Evolutionary conservation across 371 early-diverging fungal species (phyloP).

Genomic region (Actinomortierella ambigua): DNA sequence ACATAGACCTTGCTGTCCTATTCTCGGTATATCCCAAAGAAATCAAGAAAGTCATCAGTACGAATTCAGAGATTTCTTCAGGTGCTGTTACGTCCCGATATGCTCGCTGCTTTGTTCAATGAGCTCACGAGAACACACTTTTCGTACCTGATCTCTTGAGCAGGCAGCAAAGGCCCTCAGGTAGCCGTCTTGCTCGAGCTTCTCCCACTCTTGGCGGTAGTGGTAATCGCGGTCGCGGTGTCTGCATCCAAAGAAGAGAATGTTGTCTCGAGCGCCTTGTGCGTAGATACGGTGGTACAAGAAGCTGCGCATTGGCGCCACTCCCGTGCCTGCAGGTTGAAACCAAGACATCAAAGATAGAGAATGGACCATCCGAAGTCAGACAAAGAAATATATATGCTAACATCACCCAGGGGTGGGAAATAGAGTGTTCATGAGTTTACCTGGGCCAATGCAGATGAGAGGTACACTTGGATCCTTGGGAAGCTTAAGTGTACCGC

Average conservation of each 20-base stretch:
- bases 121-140: too few species aligned
- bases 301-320: constrained; percentile 90
- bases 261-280: constrained; percentile 54
- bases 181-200: constrained; percentile 51
- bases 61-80: neutral
- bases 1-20: constrained; percentile 73
- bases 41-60: neutral
- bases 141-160: constrained; percentile 77
- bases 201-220: constrained; percentile 69
- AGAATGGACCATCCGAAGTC: neutral
- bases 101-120: too few species aligned
- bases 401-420: neutral
- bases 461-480: constrained; percentile 55
- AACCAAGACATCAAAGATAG: neutral
- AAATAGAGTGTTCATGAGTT: neutral
- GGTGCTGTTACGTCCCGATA: too few species aligned
- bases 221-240: constrained; percentile 71
- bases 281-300: constrained; percentile 67
- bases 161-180: constrained; percentile 74
- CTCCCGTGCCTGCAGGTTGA: constrained; percentile 82
- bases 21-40: neutral
- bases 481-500: constrained; percentile 80
- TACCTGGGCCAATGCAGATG: constrained; percentile 81
- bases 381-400: neutral
- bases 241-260: constrained; percentile 87